Percentiles rank a stretch among this genome's conserved stretches.
These are phyloP conservation scores for Cunninghamia lanceolata DNA, from an alignment of 75 land plant genomes.

Conservation along the genomic window DNA sequence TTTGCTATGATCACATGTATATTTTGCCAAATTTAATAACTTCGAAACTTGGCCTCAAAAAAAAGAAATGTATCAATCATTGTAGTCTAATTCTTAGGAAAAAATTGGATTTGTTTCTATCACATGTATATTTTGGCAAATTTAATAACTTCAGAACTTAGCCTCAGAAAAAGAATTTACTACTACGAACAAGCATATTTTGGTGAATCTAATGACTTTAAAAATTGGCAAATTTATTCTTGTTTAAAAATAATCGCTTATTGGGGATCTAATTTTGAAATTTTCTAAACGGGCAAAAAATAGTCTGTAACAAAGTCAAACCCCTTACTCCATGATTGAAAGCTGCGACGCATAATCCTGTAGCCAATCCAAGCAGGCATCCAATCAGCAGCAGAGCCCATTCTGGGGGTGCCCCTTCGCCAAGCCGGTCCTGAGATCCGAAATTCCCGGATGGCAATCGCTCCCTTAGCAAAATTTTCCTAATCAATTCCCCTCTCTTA, in stretches of 20 bases:
- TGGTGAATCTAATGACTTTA: neutral
- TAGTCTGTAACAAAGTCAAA: neutral
- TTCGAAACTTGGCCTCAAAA: no score
- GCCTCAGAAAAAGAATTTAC: neutral
- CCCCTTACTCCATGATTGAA: conserved; percentile 85
- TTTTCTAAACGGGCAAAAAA: neutral
- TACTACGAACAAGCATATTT: neutral
- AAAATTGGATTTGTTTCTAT: no score
- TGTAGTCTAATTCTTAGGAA: no score
- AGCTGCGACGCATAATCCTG: conserved; percentile 89
- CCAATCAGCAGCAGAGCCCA: conserved; percentile 94
- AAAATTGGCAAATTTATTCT: neutral
- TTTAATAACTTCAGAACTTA: no score
- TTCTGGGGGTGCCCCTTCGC: conserved; percentile 90
- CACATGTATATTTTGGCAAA: no score
- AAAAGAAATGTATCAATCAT: no score
- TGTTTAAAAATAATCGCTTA: neutral
- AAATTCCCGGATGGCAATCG: neutral
- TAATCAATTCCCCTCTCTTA: neutral
- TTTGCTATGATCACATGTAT: no score
- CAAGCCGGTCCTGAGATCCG: conserved; percentile 33
- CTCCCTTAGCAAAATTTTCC: neutral
- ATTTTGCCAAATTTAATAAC: no score
- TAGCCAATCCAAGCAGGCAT: conserved; percentile 88
- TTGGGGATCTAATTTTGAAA: neutral